Evolutionary conservation across 352 stramenopile genomes (phyloP).

Genomic region (Phytophthora aleatoria): DNA sequence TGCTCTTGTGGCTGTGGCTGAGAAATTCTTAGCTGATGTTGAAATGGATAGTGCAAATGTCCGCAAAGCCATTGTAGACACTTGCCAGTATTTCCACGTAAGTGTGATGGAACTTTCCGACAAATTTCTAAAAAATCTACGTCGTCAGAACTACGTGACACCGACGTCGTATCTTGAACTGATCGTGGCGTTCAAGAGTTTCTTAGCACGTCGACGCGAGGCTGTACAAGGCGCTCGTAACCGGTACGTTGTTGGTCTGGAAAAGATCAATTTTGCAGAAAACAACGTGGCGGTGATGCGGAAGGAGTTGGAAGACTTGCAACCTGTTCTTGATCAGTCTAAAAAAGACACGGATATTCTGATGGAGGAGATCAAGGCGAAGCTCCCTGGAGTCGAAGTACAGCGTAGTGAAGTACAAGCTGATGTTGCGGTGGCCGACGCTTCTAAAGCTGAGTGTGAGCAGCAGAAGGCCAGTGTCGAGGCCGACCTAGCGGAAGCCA

Average conservation of each 20-base stretch:
- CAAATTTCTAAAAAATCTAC: conserved; percentile 81
- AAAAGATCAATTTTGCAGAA: conserved; percentile 94
- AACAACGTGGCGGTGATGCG: conserved; percentile 94
- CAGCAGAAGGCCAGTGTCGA: conserved; percentile 87
- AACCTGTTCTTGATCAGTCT: conserved; percentile 92
- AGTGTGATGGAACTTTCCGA: conserved; percentile 87
- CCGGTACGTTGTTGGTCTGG: conserved; percentile 91
- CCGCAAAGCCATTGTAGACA: conserved; percentile 85
- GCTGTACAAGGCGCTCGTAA: conserved; percentile 83
- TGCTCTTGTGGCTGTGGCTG: conserved; percentile 91
- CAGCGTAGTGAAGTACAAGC: conserved; percentile 81
- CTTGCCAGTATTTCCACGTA: conserved; percentile 94
- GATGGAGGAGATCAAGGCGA: conserved; percentile 94
- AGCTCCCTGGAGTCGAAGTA: conserved; percentile 90
- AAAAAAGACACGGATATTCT: conserved; percentile 93
- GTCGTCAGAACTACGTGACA: conserved; percentile 95
- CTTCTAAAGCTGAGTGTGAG: conserved; percentile 91
- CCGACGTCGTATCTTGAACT: conserved; percentile 96
- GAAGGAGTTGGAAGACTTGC: conserved; percentile 93
- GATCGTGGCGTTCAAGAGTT: conserved; percentile 94
- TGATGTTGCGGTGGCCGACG: conserved; percentile 76
- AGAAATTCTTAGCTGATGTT: conserved; percentile 92
- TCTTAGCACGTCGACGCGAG: conserved; percentile 81
- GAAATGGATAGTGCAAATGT: conserved; percentile 85
- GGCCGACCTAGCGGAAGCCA: conserved; percentile 92